Base-by-base conservation (phyloP, 148 eudicot species). In the Talinum fruticosum region DNA sequence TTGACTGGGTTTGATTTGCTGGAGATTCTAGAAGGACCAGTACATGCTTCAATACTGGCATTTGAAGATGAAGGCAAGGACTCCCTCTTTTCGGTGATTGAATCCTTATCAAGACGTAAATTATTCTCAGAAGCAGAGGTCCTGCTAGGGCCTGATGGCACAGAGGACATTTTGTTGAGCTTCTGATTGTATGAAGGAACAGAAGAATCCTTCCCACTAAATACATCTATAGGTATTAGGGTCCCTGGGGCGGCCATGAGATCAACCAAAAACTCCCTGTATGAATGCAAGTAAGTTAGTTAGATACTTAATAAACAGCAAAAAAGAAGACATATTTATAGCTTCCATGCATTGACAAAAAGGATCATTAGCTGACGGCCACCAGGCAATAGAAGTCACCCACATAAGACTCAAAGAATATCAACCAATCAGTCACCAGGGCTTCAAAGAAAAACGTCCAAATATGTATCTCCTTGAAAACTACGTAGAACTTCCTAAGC, bases 171-270 rank as follows among this genome's bases (percentile, higher is more conserved):
- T 75, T 76, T 89, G 78, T 79, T 86, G 73, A 84, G 68, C 71
- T 83, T 83, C 34, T 89, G 89, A 71, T 79, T 83, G 68, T 73
- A 85, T 10, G 90, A 72, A 69, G 84, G 83, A 72, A 83, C 78
- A 70, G 93, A 82, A 73, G 88, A 71, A 83, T 90, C 90, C 76
- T 83, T 87, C 19, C 79, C 79, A 79, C 87, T 91, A 59, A 87
- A 85, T 65, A 82, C 82, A 83, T 96, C 97, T 23, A 90, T 90
- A 29, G 99, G 97, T 85, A 96, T 89, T 51, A 91, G 87, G 62
- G 97, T 89, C 77, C 99, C 99, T 13, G 99, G 99, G 74, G 90
- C 99, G 78, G 97, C 97, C 99, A 96, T 96, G 84, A 96, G 97
- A 86, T 96, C 99, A 85, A 96, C 99, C 86, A 96, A 80, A 81